phyloP scores from a whole-genome alignment of 2,329 filamentous ascomycete species.

The Stromatinia cepivora region DNA sequence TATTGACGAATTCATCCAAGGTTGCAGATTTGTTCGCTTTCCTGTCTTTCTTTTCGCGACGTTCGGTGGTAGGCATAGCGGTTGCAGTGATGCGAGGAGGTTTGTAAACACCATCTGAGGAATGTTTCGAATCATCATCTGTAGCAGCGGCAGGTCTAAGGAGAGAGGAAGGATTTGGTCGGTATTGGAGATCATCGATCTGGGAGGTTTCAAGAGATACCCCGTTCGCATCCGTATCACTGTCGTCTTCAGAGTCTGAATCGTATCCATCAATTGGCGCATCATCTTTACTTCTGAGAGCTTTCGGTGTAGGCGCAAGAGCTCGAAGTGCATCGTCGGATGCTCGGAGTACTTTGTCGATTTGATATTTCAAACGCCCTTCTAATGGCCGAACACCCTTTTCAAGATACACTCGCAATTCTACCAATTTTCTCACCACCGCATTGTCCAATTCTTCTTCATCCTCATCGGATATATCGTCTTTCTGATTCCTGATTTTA shows the following conservation, averaged over 20 bases:
- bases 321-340: constrained; percentile 59
- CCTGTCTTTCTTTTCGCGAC: constrained; percentile 56
- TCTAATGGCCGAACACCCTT: constrained; percentile 89
- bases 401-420: constrained; percentile 89
- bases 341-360: constrained; percentile 89
- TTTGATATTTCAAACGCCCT: constrained; percentile 87
- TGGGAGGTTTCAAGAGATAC: constrained; percentile 34
- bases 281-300: constrained; percentile 10
- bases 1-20: constrained; percentile 86
- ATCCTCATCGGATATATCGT: constrained; percentile 40
- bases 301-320: constrained; percentile 18
- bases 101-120: constrained; percentile 73
- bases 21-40: constrained; percentile 73
- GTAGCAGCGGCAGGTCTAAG: constrained; percentile 34
- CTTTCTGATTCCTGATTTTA: constrained; percentile 64
- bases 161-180: constrained; percentile 57
- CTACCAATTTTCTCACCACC: constrained; percentile 82
- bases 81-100: constrained; percentile 87
- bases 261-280: constrained; percentile 30
- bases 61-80: constrained; percentile 66
- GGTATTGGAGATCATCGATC: constrained; percentile 61
- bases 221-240: constrained; percentile 37
- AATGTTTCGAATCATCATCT: constrained; percentile 42
- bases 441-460: constrained; percentile 56
- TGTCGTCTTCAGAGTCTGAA: constrained; percentile 42